Evolutionary conservation across 208 protist species (phyloP), one percentile per base, ranked within the genome.

Genomic region (Polymyxa betae): DNA sequence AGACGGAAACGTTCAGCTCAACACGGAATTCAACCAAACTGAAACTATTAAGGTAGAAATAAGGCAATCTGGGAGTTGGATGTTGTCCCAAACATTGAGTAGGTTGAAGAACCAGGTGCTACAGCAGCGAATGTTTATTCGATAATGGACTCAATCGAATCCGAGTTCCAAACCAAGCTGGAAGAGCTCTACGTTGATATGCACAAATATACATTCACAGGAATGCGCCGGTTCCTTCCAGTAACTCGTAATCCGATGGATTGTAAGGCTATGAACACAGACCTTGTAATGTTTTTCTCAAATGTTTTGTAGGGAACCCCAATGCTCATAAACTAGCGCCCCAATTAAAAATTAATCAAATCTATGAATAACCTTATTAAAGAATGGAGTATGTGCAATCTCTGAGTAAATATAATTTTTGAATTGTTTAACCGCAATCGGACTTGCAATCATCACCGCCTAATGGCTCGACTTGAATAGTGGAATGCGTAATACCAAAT

Each of bases 111-210:
- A 20, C 45, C 87, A 20, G n/a, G 5, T 29, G 87, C 40, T 29
- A 89, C 87, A 29, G 87, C 87, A n/a, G 24, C 87, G 10, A 29
- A 12, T 29, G 87, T 89, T 40, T 1, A 35, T 20, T 12, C 87
- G 32, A 41, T 46, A 29, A 89, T 89, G 10, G 45, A 89, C 45
- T 52, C 40, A 41, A 49, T 45, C 12, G 87, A 89, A 60, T 52
- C 45, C 32, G 87, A 45, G 20, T 89, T 52, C 43, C 87, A 89
- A 29, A 89, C 40, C 87, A 89, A 43, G 40, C 40, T 89, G n/a
- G 87, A 89, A 29, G 87, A 89, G 45, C 5, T 89, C 10, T 89
- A 89, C 46, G 87, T 89, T 46, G 87, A 89, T 35, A 89, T 89
- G 87, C 87, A 89, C 46, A 60, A 89, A 20, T 35, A 89, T n/a